These are phyloP conservation scores for Aspergillus nomiae DNA, from an alignment of 2,329 filamentous ascomycete species.

Conservation along the genomic window DNA sequence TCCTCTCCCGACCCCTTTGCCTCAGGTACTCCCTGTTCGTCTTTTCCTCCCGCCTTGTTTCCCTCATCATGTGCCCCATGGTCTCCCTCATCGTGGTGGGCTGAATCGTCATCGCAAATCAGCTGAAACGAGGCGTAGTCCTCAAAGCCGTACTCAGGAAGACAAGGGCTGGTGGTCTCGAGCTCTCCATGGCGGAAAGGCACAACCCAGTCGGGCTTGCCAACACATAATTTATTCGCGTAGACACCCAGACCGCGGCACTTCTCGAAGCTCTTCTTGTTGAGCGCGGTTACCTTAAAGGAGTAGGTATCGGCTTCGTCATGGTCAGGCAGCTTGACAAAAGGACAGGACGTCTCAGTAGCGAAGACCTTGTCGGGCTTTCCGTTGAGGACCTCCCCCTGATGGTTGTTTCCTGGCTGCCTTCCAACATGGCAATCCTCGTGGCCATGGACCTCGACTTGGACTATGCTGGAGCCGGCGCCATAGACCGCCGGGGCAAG, in stretches of 20 bases:
- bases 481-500: conserved; percentile 17
- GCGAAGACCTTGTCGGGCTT: background rate
- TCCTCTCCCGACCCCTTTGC: too few relatives aligned
- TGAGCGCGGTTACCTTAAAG: conserved; percentile 13
- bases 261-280: conserved; percentile 7
- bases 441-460: conserved; percentile 13
- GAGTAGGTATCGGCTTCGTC: conserved; percentile 19
- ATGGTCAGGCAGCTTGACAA: conserved; percentile 19
- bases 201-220: conserved; percentile 13
- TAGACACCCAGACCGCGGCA: conserved; percentile 20
- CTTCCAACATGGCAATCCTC: conserved; percentile 13
- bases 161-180: conserved; percentile 7
- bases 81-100: too few relatives aligned
- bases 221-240: conserved; percentile 16
- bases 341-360: conserved; percentile 15
- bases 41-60: background rate
- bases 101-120: conserved; percentile 9
- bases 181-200: conserved; percentile 9
- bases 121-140: conserved; percentile 10
- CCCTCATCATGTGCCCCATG: too few relatives aligned
- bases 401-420: background rate
- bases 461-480: conserved; percentile 11
- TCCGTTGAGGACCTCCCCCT: background rate
- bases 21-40: background rate
- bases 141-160: conserved; percentile 12